These are phyloP conservation scores for Calonectria pseudoturangicola DNA, from an alignment of 2,329 filamentous ascomycete genomes.

Conservation along the genomic window DNA sequence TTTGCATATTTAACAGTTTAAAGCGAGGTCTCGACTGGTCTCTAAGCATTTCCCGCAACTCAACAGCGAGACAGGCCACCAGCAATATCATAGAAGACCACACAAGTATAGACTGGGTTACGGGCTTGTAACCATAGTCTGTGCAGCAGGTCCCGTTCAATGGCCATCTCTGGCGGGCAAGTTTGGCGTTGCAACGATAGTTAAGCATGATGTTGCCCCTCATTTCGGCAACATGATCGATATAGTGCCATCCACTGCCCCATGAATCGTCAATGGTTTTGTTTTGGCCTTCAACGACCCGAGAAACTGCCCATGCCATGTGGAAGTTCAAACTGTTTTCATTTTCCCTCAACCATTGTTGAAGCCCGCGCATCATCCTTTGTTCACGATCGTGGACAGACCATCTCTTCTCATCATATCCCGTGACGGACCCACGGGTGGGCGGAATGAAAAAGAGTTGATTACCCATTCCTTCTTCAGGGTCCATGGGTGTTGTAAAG, in stretches of 20 bases:
- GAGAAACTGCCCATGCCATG: conserved; percentile 47
- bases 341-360: conserved; percentile 43
- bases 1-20: conserved; percentile 48
- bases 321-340: conserved; percentile 45
- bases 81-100: conserved; percentile 46
- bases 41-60: conserved; percentile 41
- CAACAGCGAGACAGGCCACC: conserved; percentile 42
- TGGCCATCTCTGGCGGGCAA: conserved; percentile 60
- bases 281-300: conserved; percentile 40
- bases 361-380: conserved; percentile 44
- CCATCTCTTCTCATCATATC: background rate
- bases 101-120: conserved; percentile 51
- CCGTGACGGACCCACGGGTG: background rate
- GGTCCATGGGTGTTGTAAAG: conserved; percentile 47
- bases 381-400: background rate
- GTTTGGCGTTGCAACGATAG: conserved; percentile 70
- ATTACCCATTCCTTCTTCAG: conserved; percentile 51
- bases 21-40: conserved; percentile 40
- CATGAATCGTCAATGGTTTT: conserved; percentile 46
- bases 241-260: conserved; percentile 57
- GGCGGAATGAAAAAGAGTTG: conserved; percentile 55
- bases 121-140: conserved; percentile 61
- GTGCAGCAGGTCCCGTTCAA: conserved; percentile 72
- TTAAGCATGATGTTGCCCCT: conserved; percentile 69
- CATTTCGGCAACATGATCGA: conserved; percentile 53